Evolutionary conservation across 345 rosid species (phyloP), one percentile per base, ranked within the genome.

Genomic region (Sonneratia alba): DNA sequence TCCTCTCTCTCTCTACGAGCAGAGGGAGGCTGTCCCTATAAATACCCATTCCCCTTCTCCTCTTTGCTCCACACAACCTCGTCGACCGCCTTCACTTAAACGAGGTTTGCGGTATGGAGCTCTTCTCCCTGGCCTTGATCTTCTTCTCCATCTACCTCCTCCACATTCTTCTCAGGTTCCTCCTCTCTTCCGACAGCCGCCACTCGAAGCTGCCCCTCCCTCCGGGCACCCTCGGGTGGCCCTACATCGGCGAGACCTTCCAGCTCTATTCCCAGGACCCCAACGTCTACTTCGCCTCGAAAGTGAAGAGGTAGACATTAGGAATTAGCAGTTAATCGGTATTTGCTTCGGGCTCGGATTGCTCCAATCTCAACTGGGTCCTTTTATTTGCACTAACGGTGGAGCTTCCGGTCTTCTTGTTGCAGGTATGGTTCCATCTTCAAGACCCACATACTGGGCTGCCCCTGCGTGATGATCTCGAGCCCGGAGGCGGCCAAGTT

Each of bases 191-290:
- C 49, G 34, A 11, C 74, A 48, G 73, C 70, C 67, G 36, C 62
- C 57, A 36, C 69, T 68, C 62, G 32, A 70, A 6, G 22, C 67
- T 77, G 15, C 76, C 79, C 68, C 82, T 87, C 34, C 88, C 91
- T 3, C 91, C 91, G 6, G 91, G 91, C 22, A 83, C 88, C 70
- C 57, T 87, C 76, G 91, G 91, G 0, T 87, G 84, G 87, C 91
- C 91, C 38, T 80, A 71, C 61, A n/a, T 87, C 15, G 91, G 91
- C 11, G 87, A 87, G 77, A 85, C 88, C 64, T 76, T 80, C 40
- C 82, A 76, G 61, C 78, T 87, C 49, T 87, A 80, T 76, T 83
- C 88, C 19, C 84, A 87, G 71, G 73, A 82, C 77, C 91, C 88
- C n/a, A 79, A 76, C 68, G 74, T 69, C 74, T 87, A 85, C 85